Percentiles rank a stretch among this genome's conserved stretches.
These are phyloP conservation scores for Didymella keratinophila DNA, from an alignment of 2,329 filamentous ascomycete genomes.

Conservation along the genomic window DNA sequence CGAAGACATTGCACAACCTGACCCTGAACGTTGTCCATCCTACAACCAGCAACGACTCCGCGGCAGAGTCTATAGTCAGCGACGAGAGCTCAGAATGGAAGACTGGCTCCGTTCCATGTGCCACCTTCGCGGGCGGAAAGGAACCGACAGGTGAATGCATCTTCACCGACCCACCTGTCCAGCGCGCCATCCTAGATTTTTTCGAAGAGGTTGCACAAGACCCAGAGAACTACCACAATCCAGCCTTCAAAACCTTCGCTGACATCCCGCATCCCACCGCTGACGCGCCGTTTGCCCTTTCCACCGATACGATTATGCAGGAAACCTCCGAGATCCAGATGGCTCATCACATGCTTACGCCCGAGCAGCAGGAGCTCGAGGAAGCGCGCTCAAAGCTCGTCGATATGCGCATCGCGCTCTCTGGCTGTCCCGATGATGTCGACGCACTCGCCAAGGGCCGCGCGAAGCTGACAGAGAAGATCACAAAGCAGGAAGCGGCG, in stretches of 20 bases:
- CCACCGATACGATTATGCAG: conserved; percentile 13
- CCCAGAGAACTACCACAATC: conserved; percentile 48
- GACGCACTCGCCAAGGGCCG: conserved; percentile 29
- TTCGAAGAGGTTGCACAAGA: conserved; percentile 65
- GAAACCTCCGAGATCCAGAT: conserved; percentile 1
- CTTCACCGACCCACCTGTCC: conserved; percentile 61
- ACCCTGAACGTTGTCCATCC: conserved; percentile 2
- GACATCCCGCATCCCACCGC: conserved; percentile 26
- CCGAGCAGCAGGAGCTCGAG: conserved; percentile 31
- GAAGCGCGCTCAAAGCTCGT: conserved; percentile 19
- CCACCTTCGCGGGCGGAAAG: conserved; percentile 72
- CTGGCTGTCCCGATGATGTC: conserved; percentile 27
- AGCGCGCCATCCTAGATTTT: conserved; percentile 66
- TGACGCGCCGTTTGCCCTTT: conserved; percentile 26
- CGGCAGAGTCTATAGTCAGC: background rate
- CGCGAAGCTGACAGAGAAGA: conserved; percentile 28
- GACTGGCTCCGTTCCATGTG: conserved; percentile 45
- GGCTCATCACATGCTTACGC: conserved; percentile 24
- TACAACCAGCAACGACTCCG: background rate
- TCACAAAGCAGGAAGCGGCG: conserved; percentile 26
- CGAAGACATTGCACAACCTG: conserved; percentile 23
- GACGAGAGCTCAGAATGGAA: conserved; percentile 21
- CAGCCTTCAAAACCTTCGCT: conserved; percentile 25
- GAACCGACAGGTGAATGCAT: conserved; percentile 66
- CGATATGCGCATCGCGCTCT: conserved; percentile 32